Conservation (phyloP, 169 alveolate genomes). For the Eimeria acervulina region DNA sequence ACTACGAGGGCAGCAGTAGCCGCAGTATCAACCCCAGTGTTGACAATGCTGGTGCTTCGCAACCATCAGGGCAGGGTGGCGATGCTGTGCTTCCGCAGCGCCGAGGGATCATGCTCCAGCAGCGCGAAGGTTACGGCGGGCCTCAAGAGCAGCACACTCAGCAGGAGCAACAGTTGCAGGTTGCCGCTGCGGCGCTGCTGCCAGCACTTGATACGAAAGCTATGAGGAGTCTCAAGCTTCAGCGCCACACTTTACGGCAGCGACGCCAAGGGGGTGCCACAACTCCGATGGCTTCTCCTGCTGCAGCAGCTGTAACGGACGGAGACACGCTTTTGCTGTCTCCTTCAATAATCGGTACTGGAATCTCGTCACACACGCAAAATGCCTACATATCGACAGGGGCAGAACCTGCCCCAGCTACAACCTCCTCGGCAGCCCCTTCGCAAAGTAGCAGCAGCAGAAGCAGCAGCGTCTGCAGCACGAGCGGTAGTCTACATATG, state of each 20-base stretch:
- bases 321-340: slow-evolving; percentile 22
- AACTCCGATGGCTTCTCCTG: slow-evolving; percentile 65
- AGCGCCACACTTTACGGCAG: slow-evolving; percentile 77
- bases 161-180: slow-evolving; percentile 48
- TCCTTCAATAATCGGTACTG: not conserved
- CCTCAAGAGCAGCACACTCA: slow-evolving; percentile 35
- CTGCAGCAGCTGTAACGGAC: slow-evolving; percentile 54
- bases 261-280: slow-evolving; percentile 74
- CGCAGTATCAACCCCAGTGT: slow-evolving; percentile 11
- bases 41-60: slow-evolving; percentile 15
- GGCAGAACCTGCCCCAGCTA: not conserved
- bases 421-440: slow-evolving; percentile 35
- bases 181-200: slow-evolving; percentile 67
- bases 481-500: slow-evolving; percentile 35
- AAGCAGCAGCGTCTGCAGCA: slow-evolving; percentile 64
- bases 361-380: not conserved
- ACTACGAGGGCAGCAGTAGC: slow-evolving; percentile 19
- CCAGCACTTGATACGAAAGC: slow-evolving; percentile 74
- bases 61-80: not conserved
- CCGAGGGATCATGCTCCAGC: not conserved
- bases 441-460: slow-evolving; percentile 72
- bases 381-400: slow-evolving; percentile 35
- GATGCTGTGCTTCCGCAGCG: slow-evolving; percentile 27
- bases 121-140: not conserved
- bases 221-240: slow-evolving; percentile 71